These are phyloP conservation scores for Gonapodya prolifera DNA, from an alignment of 192 early-diverging fungal genomes.

Conservation along the genomic window DNA sequence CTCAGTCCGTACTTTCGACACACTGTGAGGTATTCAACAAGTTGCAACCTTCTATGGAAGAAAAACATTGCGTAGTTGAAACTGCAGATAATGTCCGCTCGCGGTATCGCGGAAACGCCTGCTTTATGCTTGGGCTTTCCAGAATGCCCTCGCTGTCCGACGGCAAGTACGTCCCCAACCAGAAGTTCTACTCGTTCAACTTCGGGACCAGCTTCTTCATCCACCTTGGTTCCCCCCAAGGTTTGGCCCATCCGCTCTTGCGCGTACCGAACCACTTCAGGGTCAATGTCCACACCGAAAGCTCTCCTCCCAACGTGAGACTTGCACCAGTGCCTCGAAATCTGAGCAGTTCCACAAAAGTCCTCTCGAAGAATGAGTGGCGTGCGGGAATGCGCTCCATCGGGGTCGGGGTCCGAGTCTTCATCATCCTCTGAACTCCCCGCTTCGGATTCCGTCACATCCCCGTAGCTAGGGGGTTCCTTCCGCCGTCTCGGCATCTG, in stretches of 20 bases:
- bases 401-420: too few species aligned
- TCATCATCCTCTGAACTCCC: too few species aligned
- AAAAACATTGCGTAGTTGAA: constrained; percentile 31
- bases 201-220: constrained; percentile 7
- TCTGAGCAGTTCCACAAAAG: constrained; percentile 34
- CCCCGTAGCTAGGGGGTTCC: too few species aligned
- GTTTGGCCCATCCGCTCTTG: background rate
- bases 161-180: too few species aligned
- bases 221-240: constrained; percentile 8
- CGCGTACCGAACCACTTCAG: constrained; percentile 26
- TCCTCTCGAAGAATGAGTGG: constrained; percentile 25
- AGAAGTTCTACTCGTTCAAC: constrained; percentile 4
- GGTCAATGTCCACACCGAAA: constrained; percentile 31
- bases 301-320: constrained; percentile 11
- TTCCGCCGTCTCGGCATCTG: too few species aligned
- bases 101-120: too few species aligned
- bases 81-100: constrained; percentile 25
- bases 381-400: constrained; percentile 5
- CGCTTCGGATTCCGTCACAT: too few species aligned
- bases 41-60: constrained; percentile 20
- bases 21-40: constrained; percentile 23
- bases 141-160: too few species aligned
- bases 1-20: too few species aligned
- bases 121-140: too few species aligned
- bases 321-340: constrained; percentile 28